Evolutionary conservation across 805 yeast species (phyloP).

Genomic region (Lipomyces yamadae): DNA sequence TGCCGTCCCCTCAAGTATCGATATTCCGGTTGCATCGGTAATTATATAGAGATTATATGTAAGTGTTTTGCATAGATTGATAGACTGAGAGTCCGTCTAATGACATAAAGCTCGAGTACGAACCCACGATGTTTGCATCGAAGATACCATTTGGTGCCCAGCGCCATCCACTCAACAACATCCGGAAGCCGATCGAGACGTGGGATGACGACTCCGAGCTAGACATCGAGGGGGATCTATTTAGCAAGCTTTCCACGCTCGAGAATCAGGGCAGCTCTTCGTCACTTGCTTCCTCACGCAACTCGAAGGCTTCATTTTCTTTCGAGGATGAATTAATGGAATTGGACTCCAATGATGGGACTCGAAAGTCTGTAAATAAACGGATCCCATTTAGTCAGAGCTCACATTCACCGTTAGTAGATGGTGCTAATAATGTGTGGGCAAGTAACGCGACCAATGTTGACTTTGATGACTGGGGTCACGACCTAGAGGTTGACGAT

Average conservation of each 20-base stretch:
- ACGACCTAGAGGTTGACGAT: slow-evolving; percentile 13
- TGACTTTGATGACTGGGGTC: slow-evolving; percentile 1
- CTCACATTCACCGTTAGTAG: not conserved
- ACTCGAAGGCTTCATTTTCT: not conserved
- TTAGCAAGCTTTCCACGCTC: slow-evolving; percentile 18
- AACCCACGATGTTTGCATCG: not conserved
- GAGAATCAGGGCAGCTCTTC: slow-evolving; percentile 11
- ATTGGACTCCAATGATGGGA: not conserved
- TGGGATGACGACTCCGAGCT: slow-evolving; percentile 36
- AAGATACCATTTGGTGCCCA: not conserved
- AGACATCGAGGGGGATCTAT: slow-evolving; percentile 28
- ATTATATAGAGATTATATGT: not conserved
- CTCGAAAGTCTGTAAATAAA: not conserved
- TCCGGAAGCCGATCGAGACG: slow-evolving; percentile 24
- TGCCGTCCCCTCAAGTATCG: not conserved
- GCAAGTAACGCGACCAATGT: not conserved
- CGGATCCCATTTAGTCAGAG: not conserved
- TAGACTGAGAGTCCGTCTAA: not conserved
- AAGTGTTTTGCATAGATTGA: not conserved
- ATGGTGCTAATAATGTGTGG: not conserved
- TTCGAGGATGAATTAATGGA: slow-evolving; percentile 2
- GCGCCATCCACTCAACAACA: slow-evolving; percentile 28
- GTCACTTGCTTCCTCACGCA: slow-evolving; percentile 16
- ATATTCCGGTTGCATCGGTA: not conserved
- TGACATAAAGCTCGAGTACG: not conserved